Conservation (phyloP, 2,329 filamentous ascomycete species). For the Aspergillus novofumigatus region DNA sequence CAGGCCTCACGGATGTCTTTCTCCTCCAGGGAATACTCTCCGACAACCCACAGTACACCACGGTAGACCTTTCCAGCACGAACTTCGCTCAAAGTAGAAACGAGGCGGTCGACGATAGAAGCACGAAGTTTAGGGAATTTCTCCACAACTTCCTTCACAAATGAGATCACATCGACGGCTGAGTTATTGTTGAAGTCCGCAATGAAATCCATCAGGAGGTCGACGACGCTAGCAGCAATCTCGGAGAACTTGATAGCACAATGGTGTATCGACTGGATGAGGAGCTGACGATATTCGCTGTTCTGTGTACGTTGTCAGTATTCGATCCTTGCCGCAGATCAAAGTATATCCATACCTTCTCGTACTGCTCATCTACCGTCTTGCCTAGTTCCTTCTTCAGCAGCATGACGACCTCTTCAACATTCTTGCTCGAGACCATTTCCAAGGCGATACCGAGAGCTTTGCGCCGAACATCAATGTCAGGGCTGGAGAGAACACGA, state of each 20-base stretch:
- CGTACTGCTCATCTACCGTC: slow-evolving; percentile 97
- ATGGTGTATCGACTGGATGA: slow-evolving; percentile 96
- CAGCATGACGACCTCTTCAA: slow-evolving; percentile 92
- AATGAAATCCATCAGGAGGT: slow-evolving; percentile 97
- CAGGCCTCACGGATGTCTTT: slow-evolving; percentile 93
- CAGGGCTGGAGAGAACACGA: slow-evolving; percentile 87
- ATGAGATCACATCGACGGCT: slow-evolving; percentile 95
- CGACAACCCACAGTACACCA: slow-evolving; percentile 94
- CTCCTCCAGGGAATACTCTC: slow-evolving; percentile 92
- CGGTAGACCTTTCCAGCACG: slow-evolving; percentile 96
- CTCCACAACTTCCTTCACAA: slow-evolving; percentile 98
- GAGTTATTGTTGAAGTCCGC: slow-evolving; percentile 97
- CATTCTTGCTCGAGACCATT: slow-evolving; percentile 98
- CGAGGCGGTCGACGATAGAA: slow-evolving; percentile 81
- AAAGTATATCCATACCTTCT: slow-evolving; percentile 57
- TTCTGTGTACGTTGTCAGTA: slow-evolving; percentile 50
- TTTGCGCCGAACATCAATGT: slow-evolving; percentile 92
- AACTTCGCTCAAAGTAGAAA: slow-evolving; percentile 87
- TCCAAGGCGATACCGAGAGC: slow-evolving; percentile 85
- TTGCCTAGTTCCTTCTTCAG: slow-evolving; percentile 97
- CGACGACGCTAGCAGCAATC: slow-evolving; percentile 93
- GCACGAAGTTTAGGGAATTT: slow-evolving; percentile 88
- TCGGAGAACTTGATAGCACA: slow-evolving; percentile 99
- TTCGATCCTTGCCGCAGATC: not conserved
- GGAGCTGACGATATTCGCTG: slow-evolving; percentile 84